A percentile compares a stretch with the other conserved stretches of the same genome.
These are phyloP conservation scores for Pichia eremophila DNA, from an alignment of 805 yeast genomes.

Conservation along the genomic window DNA sequence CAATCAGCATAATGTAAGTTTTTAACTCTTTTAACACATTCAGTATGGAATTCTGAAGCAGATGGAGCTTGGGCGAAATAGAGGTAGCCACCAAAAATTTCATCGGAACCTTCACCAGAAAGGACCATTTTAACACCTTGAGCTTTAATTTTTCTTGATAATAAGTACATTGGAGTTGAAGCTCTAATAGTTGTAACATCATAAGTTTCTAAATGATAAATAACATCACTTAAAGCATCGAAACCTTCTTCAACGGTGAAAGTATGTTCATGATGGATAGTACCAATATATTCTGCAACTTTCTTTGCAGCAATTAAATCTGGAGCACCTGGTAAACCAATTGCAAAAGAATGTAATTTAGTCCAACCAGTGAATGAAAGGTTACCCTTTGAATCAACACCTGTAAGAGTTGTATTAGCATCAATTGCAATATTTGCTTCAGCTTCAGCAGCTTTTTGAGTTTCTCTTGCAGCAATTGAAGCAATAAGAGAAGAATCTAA, in stretches of 20 bases:
- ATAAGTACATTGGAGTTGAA: constrained; percentile 95
- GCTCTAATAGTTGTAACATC: constrained; percentile 99
- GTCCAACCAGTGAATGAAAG: constrained; percentile 69
- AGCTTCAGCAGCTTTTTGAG: constrained; percentile 62
- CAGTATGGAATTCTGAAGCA: constrained; percentile 87
- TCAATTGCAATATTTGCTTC: constrained; percentile 35
- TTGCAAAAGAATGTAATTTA: constrained; percentile 88
- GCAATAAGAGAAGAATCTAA: constrained; percentile 95
- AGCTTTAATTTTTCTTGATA: constrained; percentile 95
- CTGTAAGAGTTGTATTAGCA: constrained; percentile 65
- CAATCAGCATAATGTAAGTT: constrained; percentile 97
- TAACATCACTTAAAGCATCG: constrained; percentile 91
- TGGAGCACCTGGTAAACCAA: constrained; percentile 97
- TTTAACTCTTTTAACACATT: constrained; percentile 92
- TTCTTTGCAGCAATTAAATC: constrained; percentile 93
- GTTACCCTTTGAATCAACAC: constrained; percentile 85
- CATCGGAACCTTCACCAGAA: constrained; percentile 99
- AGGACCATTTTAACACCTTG: constrained; percentile 99
- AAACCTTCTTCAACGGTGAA: constrained; percentile 95
- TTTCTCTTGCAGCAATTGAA: constrained; percentile 93
- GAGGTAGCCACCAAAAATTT: constrained; percentile 96
- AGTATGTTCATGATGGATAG: constrained; percentile 95
- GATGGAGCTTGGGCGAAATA: constrained; percentile 96
- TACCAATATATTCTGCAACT: constrained; percentile 93
- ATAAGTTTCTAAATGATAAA: constrained; percentile 91